Evolutionary conservation across 441 rosid genomes (phyloP).

Genomic region (Aleurites moluccanus): DNA sequence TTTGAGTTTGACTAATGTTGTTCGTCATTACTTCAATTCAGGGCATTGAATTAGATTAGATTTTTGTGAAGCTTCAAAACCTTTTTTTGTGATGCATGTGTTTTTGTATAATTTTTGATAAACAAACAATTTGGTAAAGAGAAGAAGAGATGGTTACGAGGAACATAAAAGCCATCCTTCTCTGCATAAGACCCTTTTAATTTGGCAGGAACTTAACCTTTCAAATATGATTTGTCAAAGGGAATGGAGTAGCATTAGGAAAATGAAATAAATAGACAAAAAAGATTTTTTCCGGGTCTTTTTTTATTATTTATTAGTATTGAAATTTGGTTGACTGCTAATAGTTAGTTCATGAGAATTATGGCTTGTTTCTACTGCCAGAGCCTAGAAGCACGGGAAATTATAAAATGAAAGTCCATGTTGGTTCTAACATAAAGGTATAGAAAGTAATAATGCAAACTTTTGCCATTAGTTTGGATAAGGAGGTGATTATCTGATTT

Average conservation of each 20-base stretch:
- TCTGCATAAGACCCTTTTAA: background rate
- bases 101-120: background rate
- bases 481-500: background rate
- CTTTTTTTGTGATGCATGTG: background rate
- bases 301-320: background rate
- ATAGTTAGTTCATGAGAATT: background rate
- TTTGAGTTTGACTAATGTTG: background rate
- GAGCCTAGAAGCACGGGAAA: background rate
- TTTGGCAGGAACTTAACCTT: background rate
- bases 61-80: too few relatives aligned
- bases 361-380: background rate
- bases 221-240: background rate
- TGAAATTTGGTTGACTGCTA: background rate
- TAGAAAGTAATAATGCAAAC: background rate
- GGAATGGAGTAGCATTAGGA: conserved; percentile 4
- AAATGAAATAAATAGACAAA: background rate
- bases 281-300: background rate
- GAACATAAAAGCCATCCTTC: background rate
- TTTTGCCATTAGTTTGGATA: background rate
- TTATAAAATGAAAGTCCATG: background rate
- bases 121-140: background rate
- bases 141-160: background rate
- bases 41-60: background rate
- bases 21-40: background rate
- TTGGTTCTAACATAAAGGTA: background rate